These are phyloP conservation scores for Xylaria bambusicola DNA, from an alignment of 495 filamentous ascomycete genomes.

Conservation along the genomic window DNA sequence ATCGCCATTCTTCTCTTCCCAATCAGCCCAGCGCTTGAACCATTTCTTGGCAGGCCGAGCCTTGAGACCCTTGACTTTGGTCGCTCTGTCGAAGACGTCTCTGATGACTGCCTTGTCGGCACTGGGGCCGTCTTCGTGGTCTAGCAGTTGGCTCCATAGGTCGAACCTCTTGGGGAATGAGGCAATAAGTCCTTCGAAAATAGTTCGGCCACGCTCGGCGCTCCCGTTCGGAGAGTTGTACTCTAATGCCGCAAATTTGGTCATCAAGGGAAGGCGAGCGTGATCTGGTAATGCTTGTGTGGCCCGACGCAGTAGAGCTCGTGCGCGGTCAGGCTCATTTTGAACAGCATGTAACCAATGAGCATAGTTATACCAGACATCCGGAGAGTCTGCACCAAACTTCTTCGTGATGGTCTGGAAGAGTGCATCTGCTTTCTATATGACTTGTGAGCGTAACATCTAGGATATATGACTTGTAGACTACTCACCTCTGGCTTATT, in stretches of 20 bases:
- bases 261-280: conserved; percentile 74
- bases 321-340: conserved; percentile 69
- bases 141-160: conserved; percentile 87
- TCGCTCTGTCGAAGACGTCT: conserved; percentile 78
- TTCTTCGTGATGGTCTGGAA: conserved; percentile 86
- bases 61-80: conserved; percentile 67
- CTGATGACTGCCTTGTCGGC: conserved; percentile 61
- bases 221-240: conserved; percentile 83
- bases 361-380: conserved; percentile 92
- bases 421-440: conserved; percentile 85
- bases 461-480: neutral
- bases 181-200: conserved; percentile 84
- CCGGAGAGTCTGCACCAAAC: conserved; percentile 73
- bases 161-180: conserved; percentile 87
- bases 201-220: conserved; percentile 86
- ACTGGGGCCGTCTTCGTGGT: conserved; percentile 63
- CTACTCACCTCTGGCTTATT: conserved; percentile 69
- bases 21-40: conserved; percentile 81
- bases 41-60: conserved; percentile 73
- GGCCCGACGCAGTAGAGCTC: conserved; percentile 80
- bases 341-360: conserved; percentile 79
- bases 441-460: conserved; percentile 24
- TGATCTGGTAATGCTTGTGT: conserved; percentile 73
- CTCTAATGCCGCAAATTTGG: conserved; percentile 87
- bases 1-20: conserved; percentile 74